Percentiles rank a stretch among this genome's conserved stretches.
Evolutionary conservation across 2,329 filamentous ascomycete genomes (phyloP).

Genomic region (Massarina eburnea): DNA sequence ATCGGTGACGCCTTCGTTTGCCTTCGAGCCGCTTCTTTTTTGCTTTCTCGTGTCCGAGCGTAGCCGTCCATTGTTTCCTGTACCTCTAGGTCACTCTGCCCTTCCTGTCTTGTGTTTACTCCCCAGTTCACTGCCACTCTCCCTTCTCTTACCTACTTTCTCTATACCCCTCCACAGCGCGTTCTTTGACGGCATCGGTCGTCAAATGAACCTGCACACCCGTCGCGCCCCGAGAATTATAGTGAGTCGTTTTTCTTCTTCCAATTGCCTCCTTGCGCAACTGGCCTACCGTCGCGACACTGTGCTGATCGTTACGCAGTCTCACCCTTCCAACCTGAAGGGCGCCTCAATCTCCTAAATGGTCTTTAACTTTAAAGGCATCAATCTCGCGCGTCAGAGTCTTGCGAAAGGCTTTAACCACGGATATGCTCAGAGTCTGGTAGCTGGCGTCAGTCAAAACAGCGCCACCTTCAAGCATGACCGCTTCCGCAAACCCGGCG

Average conservation of each 20-base stretch:
- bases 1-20: slow-evolving; percentile 15
- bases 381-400: slow-evolving; percentile 92
- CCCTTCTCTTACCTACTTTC: slow-evolving; percentile 11
- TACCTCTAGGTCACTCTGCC: slow-evolving; percentile 31
- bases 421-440: slow-evolving; percentile 96
- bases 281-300: slow-evolving; percentile 4
- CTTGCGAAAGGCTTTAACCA: slow-evolving; percentile 95
- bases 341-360: slow-evolving; percentile 79
- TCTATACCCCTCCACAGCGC: slow-evolving; percentile 59
- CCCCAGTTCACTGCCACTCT: slow-evolving; percentile 10
- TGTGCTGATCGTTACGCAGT: slow-evolving; percentile 35
- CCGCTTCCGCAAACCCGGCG: slow-evolving; percentile 51
- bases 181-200: slow-evolving; percentile 86
- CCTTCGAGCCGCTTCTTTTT: slow-evolving; percentile 17
- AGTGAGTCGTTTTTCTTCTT: slow-evolving; percentile 55
- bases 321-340: slow-evolving; percentile 60
- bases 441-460: slow-evolving; percentile 75
- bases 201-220: slow-evolving; percentile 99
- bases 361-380: slow-evolving; percentile 69
- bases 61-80: slow-evolving; percentile 22
- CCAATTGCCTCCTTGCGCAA: slow-evolving; percentile 17
- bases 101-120: slow-evolving; percentile 14
- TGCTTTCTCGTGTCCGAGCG: slow-evolving; percentile 9
- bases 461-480: slow-evolving; percentile 54
- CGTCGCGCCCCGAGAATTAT: slow-evolving; percentile 61